A percentile compares a stretch with the other conserved stretches of the same genome.
Conservation (phyloP, 371 early-diverging fungal species). For the Mucor irregularis region DNA sequence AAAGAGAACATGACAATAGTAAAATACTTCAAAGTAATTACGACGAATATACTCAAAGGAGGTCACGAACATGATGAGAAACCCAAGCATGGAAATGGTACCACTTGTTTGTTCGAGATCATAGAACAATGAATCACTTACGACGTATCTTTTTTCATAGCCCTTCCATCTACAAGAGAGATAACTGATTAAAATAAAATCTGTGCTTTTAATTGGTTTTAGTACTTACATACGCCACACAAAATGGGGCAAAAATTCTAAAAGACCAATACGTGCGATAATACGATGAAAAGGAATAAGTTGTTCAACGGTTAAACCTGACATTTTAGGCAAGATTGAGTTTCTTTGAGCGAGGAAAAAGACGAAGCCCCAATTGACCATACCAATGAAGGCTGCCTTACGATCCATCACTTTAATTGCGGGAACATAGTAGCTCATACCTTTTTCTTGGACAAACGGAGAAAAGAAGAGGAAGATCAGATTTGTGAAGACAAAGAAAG, state of each 20-base stretch:
- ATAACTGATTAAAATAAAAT: background rate
- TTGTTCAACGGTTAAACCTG: slow-evolving; percentile 45
- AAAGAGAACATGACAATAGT: slow-evolving; percentile 39
- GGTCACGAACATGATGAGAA: slow-evolving; percentile 40
- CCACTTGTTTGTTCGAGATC: slow-evolving; percentile 43
- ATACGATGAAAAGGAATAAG: slow-evolving; percentile 51
- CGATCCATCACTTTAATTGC: slow-evolving; percentile 40
- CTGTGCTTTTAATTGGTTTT: background rate
- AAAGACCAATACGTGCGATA: slow-evolving; percentile 43
- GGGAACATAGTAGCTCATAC: slow-evolving; percentile 12
- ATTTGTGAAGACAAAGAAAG: slow-evolving; percentile 32
- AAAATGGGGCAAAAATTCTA: slow-evolving; percentile 43
- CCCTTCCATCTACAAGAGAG: background rate
- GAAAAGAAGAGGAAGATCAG: slow-evolving; percentile 35
- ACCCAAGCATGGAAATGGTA: slow-evolving; percentile 42
- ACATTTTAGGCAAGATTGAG: slow-evolving; percentile 39
- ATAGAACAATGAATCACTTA: slow-evolving; percentile 27
- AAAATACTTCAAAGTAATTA: slow-evolving; percentile 45
- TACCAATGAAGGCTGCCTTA: slow-evolving; percentile 44
- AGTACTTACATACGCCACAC: slow-evolving; percentile 47
- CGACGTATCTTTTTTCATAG: background rate
- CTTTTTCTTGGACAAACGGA: slow-evolving; percentile 18
- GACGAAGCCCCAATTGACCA: slow-evolving; percentile 51
- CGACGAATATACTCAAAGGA: slow-evolving; percentile 46
- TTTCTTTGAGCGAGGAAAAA: slow-evolving; percentile 48